A percentile compares a stretch with the other conserved stretches of the same genome.
Evolutionary conservation across 345 rosid genomes (phyloP).

Genomic region (Lepidium sativum): DNA sequence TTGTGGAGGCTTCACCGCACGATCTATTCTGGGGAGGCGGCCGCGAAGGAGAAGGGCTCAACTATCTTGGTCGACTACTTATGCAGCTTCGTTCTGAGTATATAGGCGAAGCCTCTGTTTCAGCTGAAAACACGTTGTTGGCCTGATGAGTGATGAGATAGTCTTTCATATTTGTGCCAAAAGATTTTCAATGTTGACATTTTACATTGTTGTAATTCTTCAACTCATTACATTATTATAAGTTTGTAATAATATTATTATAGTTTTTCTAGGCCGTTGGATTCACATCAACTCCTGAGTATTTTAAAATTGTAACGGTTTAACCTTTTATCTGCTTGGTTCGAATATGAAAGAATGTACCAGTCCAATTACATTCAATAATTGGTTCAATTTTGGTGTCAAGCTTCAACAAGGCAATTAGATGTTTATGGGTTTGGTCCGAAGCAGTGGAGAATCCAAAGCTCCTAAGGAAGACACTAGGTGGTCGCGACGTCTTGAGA

Average conservation of each 20-base stretch:
- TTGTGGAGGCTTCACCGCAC: conserved; percentile 91
- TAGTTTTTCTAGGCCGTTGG: background rate
- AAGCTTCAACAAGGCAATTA: background rate
- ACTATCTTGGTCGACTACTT: conserved; percentile 79
- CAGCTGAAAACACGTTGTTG: conserved; percentile 30
- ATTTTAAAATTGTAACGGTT: background rate
- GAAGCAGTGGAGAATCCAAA: background rate
- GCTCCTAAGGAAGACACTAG: conserved; percentile 1
- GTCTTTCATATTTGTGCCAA: background rate
- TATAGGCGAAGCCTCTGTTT: conserved; percentile 47
- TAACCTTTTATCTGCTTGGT: background rate
- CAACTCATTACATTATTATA: background rate
- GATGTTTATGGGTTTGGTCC: background rate
- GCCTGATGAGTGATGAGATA: background rate
- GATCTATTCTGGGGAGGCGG: conserved; percentile 98
- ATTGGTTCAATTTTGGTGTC: background rate
- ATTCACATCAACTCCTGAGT: background rate
- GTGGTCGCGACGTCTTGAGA: background rate
- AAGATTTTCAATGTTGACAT: background rate
- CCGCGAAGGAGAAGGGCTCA: conserved; percentile 89
- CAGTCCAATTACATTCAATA: background rate
- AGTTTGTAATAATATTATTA: conserved; percentile 7
- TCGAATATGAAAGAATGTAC: background rate
- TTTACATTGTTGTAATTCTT: background rate
- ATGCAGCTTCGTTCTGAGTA: conserved; percentile 86